Evolutionary conservation across 2,329 filamentous ascomycete species (phyloP).

Genomic region (Epichloe festucae): DNA sequence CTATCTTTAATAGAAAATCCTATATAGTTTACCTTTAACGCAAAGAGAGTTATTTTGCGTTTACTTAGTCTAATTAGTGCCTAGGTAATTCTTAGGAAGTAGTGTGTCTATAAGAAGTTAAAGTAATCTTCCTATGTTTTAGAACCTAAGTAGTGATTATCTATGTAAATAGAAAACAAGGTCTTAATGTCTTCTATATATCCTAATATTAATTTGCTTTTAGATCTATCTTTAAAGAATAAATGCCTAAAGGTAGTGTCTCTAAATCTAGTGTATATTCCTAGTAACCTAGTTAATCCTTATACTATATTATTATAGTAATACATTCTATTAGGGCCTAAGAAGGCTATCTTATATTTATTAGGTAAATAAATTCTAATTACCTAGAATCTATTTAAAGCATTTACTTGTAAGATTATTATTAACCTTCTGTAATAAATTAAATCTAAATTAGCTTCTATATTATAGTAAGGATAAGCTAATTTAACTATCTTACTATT

Average conservation of each 20-base stretch:
- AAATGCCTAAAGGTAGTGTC: not conserved
- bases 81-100: not conserved
- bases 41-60: not conserved
- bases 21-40: not conserved
- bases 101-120: not conserved
- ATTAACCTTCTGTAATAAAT: not conserved
- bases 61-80: not conserved
- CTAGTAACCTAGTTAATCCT: not conserved
- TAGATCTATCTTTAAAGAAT: not conserved
- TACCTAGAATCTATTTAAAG: not conserved
- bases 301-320: not conserved
- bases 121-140: not conserved
- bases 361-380: not conserved
- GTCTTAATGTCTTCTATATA: not conserved
- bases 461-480: no score
- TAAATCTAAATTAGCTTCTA: not conserved
- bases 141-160: not conserved
- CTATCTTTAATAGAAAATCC: not conserved
- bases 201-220: not conserved
- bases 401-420: not conserved
- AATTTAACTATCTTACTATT: no score
- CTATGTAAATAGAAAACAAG: not conserved
- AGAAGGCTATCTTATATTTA: not conserved
- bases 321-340: not conserved
- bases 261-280: not conserved